Percentiles rank a stretch among this genome's conserved stretches.
These are phyloP conservation scores for Cryphonectria radicalis DNA, from an alignment of 2,329 filamentous ascomycete species.

Conservation along the genomic window DNA sequence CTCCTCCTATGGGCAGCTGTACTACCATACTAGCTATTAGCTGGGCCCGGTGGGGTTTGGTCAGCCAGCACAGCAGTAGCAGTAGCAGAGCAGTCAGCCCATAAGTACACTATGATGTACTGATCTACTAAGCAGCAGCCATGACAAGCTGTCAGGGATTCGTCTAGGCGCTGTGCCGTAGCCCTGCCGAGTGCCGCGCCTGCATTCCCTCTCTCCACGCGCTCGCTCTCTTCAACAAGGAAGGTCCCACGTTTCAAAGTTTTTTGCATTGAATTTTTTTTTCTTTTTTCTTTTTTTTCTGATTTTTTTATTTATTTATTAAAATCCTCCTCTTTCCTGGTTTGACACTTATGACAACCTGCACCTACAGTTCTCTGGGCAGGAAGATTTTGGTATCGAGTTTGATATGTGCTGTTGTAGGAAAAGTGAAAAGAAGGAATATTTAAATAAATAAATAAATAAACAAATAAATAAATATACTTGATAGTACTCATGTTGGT, in stretches of 20 bases:
- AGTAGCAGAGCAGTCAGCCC: too few relatives aligned
- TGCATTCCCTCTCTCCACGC: neutral
- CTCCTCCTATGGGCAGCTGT: too few relatives aligned
- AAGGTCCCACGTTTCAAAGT: constrained; percentile 1
- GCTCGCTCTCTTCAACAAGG: neutral
- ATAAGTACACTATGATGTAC: too few relatives aligned
- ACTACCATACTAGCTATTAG: too few relatives aligned
- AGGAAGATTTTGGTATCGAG: too few relatives aligned
- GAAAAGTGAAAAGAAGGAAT: too few relatives aligned
- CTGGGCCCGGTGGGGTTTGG: too few relatives aligned
- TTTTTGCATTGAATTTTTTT: neutral
- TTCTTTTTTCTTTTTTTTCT: neutral
- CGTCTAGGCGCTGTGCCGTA: neutral
- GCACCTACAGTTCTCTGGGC: too few relatives aligned
- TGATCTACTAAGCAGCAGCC: neutral
- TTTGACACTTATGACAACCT: too few relatives aligned
- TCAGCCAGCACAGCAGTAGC: too few relatives aligned
- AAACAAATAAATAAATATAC: neutral
- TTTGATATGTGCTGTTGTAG: too few relatives aligned
- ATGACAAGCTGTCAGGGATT: neutral
- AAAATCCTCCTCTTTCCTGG: neutral
- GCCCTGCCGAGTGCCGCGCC: constrained; percentile 13
- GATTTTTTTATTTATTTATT: neutral
- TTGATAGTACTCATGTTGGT: neutral
- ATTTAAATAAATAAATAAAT: neutral